Evolutionary conservation across 2,329 filamentous ascomycete genomes (phyloP).

Genomic region (Diaporthe citri): DNA sequence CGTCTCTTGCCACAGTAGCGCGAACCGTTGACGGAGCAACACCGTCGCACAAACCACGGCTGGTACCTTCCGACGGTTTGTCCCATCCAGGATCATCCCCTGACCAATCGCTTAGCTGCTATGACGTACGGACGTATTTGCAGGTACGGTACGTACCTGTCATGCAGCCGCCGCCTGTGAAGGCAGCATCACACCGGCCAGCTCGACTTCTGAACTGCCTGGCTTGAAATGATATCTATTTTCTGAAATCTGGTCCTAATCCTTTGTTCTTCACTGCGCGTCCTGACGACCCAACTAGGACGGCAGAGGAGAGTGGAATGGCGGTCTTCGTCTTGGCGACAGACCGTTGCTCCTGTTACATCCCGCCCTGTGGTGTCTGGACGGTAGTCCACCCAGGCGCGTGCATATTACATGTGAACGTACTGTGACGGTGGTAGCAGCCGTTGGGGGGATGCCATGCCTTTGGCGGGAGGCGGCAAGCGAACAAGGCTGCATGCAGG

Average conservation of each 20-base stretch:
- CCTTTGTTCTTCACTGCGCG: not conserved
- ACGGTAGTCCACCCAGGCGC: no score
- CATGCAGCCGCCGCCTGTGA: not conserved
- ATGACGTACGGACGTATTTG: constrained; percentile 2
- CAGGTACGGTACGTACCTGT: not conserved
- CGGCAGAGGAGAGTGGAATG: not conserved
- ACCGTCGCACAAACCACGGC: not conserved
- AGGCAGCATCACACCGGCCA: not conserved
- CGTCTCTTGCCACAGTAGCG: constrained; percentile 1
- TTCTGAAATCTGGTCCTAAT: not conserved
- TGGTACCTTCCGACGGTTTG: not conserved
- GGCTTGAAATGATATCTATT: no score
- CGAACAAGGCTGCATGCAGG: not conserved
- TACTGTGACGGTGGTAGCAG: constrained; percentile 7
- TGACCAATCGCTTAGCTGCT: not conserved
- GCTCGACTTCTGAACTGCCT: not conserved
- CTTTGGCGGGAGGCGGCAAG: not conserved
- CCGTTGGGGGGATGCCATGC: not conserved
- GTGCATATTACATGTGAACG: not conserved
- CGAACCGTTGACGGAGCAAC: constrained; percentile 20
- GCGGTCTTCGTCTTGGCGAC: not conserved
- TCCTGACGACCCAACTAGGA: not conserved
- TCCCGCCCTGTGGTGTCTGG: not conserved
- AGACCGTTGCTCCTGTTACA: not conserved
- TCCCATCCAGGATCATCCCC: constrained; percentile 14